phyloP scores from a whole-genome alignment of 1,139 yeast genomes.

The Taiozyma sp. region DNA sequence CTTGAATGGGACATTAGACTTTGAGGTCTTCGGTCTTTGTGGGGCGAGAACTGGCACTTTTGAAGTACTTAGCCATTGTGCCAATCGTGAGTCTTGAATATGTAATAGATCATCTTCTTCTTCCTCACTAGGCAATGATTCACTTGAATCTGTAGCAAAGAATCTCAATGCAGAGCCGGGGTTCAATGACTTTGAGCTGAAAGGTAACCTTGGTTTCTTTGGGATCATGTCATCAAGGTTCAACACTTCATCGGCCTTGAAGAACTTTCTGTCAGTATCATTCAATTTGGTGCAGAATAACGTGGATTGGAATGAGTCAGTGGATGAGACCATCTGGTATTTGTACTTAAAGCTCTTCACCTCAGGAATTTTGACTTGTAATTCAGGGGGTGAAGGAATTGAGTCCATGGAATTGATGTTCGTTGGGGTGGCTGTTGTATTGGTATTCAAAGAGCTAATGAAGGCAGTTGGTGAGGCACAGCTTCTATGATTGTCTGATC shows the following conservation, averaged over 20 bases:
- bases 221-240: constrained; percentile 7
- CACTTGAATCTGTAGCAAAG: neutral
- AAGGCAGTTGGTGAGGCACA: constrained; percentile 15
- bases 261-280: constrained; percentile 9
- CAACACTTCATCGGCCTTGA: constrained; percentile 5
- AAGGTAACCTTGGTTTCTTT: constrained; percentile 16
- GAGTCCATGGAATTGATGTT: constrained; percentile 18
- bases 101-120: constrained; percentile 3
- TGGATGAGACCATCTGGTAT: constrained; percentile 44
- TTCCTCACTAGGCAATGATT: constrained; percentile 1
- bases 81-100: constrained; percentile 1
- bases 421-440: neutral
- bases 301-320: constrained; percentile 32
- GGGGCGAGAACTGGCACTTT: neutral
- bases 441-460: constrained; percentile 4
- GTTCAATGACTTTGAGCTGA: constrained; percentile 1
- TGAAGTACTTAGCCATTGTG: constrained; percentile 2
- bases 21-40: neutral
- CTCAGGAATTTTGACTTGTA: constrained; percentile 42
- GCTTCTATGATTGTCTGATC: constrained; percentile 2
- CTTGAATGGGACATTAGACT: neutral
- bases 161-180: neutral
- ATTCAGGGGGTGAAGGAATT: constrained; percentile 41
- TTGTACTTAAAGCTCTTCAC: constrained; percentile 42
- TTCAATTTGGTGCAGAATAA: constrained; percentile 29